These are phyloP conservation scores for Aspergillus ostianus DNA, from an alignment of 495 filamentous ascomycete genomes.

Conservation along the genomic window DNA sequence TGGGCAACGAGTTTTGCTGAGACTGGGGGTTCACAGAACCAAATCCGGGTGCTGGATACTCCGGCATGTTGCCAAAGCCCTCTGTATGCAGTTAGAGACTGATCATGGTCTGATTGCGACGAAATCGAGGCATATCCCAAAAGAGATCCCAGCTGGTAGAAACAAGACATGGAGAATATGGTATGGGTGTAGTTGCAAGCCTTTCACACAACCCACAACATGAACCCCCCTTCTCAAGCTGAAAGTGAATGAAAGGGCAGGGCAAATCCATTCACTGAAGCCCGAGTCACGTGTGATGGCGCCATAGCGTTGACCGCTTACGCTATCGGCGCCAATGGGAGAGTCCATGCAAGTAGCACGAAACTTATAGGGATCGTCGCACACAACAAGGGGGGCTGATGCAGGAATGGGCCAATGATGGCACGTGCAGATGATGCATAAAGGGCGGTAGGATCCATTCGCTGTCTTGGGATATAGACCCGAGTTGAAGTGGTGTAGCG, in stretches of 20 bases:
- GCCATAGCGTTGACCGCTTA: constrained; percentile 31
- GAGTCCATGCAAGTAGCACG: constrained; percentile 17
- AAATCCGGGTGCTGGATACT: constrained; percentile 32
- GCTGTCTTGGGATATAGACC: neutral
- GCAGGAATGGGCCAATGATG: constrained; percentile 23
- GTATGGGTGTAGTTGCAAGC: too few species aligned
- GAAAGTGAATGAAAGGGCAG: neutral
- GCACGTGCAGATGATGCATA: constrained; percentile 17
- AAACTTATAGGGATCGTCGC: constrained; percentile 18
- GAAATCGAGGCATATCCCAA: neutral
- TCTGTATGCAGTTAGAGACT: constrained; percentile 24
- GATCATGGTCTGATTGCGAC: constrained; percentile 5
- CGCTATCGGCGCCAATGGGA: constrained; percentile 27
- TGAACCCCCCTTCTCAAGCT: constrained; percentile 1
- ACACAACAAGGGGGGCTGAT: constrained; percentile 17
- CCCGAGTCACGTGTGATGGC: constrained; percentile 43
- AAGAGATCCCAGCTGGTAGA: neutral
- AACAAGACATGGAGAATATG: neutral
- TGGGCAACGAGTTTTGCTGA: constrained; percentile 20
- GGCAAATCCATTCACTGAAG: neutral
- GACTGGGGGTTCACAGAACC: constrained; percentile 26
- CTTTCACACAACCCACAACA: neutral
- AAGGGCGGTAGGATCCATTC: constrained; percentile 2
- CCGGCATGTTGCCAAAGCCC: constrained; percentile 38
- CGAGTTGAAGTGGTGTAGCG: neutral